Conservation (phyloP, 164 flowering plant genomes). For the Liquidambar formosana region DNA sequence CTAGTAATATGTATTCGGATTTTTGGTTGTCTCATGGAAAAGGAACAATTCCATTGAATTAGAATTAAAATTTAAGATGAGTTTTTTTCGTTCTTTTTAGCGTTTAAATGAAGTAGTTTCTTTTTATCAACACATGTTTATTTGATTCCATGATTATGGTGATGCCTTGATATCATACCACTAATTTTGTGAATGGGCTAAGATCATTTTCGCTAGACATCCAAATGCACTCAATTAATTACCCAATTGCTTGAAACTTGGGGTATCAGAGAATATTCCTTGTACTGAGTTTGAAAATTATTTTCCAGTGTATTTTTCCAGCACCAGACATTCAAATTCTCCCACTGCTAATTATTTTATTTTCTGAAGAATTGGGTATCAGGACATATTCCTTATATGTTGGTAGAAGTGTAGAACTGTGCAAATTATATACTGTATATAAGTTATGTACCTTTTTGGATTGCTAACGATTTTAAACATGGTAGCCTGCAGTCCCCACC, state of each 20-base stretch:
- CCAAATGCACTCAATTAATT: too few species aligned
- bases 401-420: too few species aligned
- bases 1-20: background rate
- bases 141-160: background rate
- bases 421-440: too few species aligned
- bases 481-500: conserved; percentile 55
- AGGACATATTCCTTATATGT: too few species aligned
- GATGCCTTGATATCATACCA: background rate
- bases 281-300: background rate
- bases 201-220: background rate
- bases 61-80: background rate
- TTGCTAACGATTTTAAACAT: conserved; percentile 12
- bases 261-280: background rate
- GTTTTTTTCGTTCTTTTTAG: too few species aligned
- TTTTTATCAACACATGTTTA: too few species aligned
- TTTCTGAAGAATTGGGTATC: background rate
- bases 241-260: background rate
- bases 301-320: background rate
- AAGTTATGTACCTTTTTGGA: background rate
- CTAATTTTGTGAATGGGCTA: background rate
- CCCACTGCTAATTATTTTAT: background rate
- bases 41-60: background rate
- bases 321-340: background rate
- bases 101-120: too few species aligned
- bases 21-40: background rate